A percentile compares a stretch with the other conserved stretches of the same genome.
Conservation (phyloP, 768 basidiomycete genomes). For the Tylopilus cervinicoccineus region DNA sequence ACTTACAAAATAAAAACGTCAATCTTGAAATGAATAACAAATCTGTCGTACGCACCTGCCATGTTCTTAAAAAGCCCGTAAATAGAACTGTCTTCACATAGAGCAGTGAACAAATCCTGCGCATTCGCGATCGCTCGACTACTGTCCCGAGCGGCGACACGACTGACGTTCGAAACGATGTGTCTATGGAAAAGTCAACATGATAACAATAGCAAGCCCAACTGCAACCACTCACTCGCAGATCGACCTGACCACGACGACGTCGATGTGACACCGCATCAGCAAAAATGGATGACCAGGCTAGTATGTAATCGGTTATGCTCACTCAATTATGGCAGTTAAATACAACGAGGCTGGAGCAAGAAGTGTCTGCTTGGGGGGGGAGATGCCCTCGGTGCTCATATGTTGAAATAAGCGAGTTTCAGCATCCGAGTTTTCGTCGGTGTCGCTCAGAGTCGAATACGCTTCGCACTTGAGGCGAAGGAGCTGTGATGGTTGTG, state of each 20-base stretch:
- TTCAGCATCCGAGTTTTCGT: constrained; percentile 70
- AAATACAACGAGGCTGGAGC: constrained; percentile 86
- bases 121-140: constrained; percentile 69
- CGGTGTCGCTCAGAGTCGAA: constrained; percentile 76
- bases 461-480: constrained; percentile 87
- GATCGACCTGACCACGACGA: constrained; percentile 52
- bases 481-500: constrained; percentile 47
- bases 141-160: constrained; percentile 83
- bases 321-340: constrained; percentile 91
- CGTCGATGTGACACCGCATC: constrained; percentile 21
- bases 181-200: constrained; percentile 48
- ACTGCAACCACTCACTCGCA: constrained; percentile 68
- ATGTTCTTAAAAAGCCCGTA: constrained; percentile 83
- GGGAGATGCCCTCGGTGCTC: constrained; percentile 46
- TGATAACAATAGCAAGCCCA: neutral
- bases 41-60: constrained; percentile 55
- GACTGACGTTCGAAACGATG: constrained; percentile 76
- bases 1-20: constrained; percentile 40
- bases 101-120: constrained; percentile 80
- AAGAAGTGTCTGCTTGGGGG: constrained; percentile 51
- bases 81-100: constrained; percentile 87
- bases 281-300: constrained; percentile 16
- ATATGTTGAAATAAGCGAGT: constrained; percentile 60
- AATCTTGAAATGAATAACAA: constrained; percentile 17
- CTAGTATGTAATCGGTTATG: constrained; percentile 22